phyloP scores from a whole-genome alignment of 2,329 filamentous ascomycete species.

The Ceratocystis papillata region DNA sequence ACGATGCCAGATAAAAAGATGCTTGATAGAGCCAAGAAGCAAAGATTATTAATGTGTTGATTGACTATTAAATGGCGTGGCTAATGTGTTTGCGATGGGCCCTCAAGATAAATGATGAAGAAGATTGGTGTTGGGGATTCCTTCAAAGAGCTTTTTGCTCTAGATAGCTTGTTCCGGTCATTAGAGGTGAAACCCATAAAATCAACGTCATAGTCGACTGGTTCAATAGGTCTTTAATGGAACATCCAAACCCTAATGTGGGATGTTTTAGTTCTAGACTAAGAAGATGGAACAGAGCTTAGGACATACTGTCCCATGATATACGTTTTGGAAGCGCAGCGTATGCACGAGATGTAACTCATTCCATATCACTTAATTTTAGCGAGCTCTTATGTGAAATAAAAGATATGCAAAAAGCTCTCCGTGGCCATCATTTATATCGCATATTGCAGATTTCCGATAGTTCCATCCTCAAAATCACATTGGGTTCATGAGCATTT shows the following conservation, averaged over 20 bases:
- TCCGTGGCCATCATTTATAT: neutral
- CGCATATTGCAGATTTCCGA: neutral
- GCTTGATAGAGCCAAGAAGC: neutral
- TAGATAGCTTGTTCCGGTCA: conserved; percentile 12
- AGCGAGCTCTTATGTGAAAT: too few relatives aligned
- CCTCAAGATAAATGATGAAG: neutral
- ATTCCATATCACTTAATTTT: too few relatives aligned
- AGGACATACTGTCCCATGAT: too few relatives aligned
- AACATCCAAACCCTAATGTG: neutral
- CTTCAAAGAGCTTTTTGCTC: neutral
- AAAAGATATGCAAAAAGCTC: too few relatives aligned
- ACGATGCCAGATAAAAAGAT: neutral
- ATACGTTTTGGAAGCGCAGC: too few relatives aligned
- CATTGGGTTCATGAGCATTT: neutral
- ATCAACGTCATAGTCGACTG: neutral
- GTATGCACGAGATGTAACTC: too few relatives aligned
- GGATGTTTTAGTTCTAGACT: neutral
- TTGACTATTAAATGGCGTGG: neutral
- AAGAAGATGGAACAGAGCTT: too few relatives aligned
- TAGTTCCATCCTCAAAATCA: neutral
- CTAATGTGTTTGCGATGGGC: neutral
- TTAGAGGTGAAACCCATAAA: neutral
- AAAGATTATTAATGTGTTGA: neutral
- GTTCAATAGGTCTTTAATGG: neutral
- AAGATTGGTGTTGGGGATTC: neutral